These are phyloP conservation scores for Klebsormidium nitens DNA, from an alignment of 139 green algal species.

Conservation along the genomic window DNA sequence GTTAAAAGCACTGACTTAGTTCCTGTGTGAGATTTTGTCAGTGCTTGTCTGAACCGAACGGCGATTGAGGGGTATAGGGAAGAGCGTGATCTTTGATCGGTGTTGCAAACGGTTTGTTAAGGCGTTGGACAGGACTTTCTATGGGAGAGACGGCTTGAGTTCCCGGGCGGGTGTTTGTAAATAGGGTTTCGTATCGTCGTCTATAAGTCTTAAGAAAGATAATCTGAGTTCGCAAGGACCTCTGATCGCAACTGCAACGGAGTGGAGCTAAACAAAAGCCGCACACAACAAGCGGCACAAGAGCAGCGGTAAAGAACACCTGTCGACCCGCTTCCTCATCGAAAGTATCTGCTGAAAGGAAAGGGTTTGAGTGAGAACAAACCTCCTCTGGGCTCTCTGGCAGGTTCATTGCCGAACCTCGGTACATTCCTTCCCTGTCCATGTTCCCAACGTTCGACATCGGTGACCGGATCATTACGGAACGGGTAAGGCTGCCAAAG, in stretches of 20 bases:
- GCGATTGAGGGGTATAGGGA: too few species aligned
- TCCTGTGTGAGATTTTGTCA: too few species aligned
- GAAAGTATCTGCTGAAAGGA: neutral
- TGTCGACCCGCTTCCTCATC: neutral
- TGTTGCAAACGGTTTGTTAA: too few species aligned
- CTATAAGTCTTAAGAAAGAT: too few species aligned
- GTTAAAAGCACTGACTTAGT: neutral
- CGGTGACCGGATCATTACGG: constrained; percentile 88
- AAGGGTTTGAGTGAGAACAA: neutral
- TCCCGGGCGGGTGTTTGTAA: too few species aligned
- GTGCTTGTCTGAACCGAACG: too few species aligned
- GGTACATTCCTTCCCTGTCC: constrained; percentile 96
- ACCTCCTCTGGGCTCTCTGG: neutral
- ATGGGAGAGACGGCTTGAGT: too few species aligned
- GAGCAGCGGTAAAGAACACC: neutral
- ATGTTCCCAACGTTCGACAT: constrained; percentile 98
- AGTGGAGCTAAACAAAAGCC: neutral
- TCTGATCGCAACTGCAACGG: neutral
- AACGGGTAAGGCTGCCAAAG: constrained; percentile 82
- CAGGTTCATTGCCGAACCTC: constrained; percentile 88
- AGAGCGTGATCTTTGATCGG: too few species aligned
- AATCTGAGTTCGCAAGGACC: neutral
- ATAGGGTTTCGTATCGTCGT: too few species aligned
- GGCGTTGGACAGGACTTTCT: too few species aligned
- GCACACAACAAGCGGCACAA: constrained; percentile 30